Percentiles rank a stretch among this genome's conserved stretches.
phyloP scores from a whole-genome alignment of 257 asterid genomes.

The Nicotiana obtusifolia region DNA sequence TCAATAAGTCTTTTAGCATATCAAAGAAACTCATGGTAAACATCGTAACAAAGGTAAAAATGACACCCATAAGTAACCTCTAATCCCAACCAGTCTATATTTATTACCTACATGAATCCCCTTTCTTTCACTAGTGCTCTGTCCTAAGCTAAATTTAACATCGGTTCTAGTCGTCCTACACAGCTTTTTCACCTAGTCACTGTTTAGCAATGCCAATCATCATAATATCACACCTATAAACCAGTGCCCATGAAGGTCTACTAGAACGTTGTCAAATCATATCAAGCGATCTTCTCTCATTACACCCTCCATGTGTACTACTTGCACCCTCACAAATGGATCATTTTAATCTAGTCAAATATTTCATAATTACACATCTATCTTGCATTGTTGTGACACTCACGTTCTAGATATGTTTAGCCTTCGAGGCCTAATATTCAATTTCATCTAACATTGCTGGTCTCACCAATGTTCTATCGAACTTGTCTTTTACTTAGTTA shows the following conservation, averaged over 20 bases:
- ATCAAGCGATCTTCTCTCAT: background rate
- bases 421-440: background rate
- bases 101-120: background rate
- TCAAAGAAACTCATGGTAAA: background rate
- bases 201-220: background rate
- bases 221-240: background rate
- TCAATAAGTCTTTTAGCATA: background rate
- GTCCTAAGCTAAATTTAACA: background rate
- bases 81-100: background rate
- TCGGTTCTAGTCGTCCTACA: background rate
- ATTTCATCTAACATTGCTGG: background rate
- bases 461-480: background rate
- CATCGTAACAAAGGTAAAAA: background rate
- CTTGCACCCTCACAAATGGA: background rate
- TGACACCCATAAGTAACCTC: background rate
- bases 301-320: background rate
- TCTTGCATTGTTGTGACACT: background rate
- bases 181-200: background rate
- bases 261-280: background rate
- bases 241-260: background rate
- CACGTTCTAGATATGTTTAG: background rate
- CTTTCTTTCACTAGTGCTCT: constrained; percentile 4
- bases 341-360: background rate
- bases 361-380: background rate
- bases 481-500: background rate